phyloP scores from a whole-genome alignment of 129 eudicot genomes.

The Rutidosis leptorrhynchoides region DNA sequence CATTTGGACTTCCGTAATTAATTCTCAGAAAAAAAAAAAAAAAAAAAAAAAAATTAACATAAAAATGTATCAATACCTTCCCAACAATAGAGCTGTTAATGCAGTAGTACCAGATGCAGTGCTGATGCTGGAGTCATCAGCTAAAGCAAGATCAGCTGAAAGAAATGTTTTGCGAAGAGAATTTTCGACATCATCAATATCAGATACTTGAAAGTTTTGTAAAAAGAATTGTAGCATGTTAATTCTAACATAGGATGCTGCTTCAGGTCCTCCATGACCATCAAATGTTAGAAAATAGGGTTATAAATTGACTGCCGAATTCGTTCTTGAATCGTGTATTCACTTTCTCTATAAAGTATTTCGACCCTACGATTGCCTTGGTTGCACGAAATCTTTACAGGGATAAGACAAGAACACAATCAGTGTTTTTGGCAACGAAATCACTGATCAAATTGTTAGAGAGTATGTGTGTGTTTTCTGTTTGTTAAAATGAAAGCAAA shows the following conservation, averaged over 20 bases:
- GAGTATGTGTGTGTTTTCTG: no score
- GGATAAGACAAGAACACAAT: no score
- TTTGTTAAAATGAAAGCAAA: no score
- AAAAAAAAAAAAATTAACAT: not conserved
- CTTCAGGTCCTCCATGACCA: slow-evolving; percentile 95
- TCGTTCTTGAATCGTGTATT: no score
- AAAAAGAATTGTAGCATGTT: slow-evolving; percentile 49
- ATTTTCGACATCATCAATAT: slow-evolving; percentile 54
- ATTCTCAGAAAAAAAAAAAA: not conserved
- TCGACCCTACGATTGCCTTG: no score
- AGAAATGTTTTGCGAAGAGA: slow-evolving; percentile 55
- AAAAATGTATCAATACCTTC: slow-evolving; percentile 38
- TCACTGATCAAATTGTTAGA: no score
- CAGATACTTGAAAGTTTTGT: slow-evolving; percentile 42
- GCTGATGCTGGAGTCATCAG: slow-evolving; percentile 57
- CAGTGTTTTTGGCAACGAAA: no score
- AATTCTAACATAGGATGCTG: slow-evolving; percentile 62
- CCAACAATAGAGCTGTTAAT: slow-evolving; percentile 64
- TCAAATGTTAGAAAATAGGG: no score
- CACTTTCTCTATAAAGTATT: no score
- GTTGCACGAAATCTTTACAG: no score
- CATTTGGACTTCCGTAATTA: not conserved
- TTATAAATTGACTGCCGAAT: no score
- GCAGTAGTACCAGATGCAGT: slow-evolving; percentile 79
- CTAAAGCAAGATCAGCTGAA: slow-evolving; percentile 65